A percentile compares a stretch with the other conserved stretches of the same genome.
Evolutionary conservation across 163 green algal species (phyloP).

Genomic region (Scenedesmus sp.): DNA sequence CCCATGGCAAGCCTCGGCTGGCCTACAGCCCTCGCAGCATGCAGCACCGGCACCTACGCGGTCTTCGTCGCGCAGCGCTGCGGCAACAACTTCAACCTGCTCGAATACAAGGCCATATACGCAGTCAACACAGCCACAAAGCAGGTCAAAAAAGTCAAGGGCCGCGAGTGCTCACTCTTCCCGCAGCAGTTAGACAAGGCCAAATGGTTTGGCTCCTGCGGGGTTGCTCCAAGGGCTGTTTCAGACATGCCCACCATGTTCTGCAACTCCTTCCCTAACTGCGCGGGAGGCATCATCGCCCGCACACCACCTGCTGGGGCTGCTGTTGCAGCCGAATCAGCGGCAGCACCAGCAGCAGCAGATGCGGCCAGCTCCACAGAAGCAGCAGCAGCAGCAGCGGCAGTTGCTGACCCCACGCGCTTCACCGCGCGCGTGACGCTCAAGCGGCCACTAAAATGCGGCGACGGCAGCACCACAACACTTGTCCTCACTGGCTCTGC

Average conservation of each 20-base stretch:
- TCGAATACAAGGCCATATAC: conserved; percentile 18
- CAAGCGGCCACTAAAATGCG: background rate
- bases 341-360: conserved; percentile 2
- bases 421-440: background rate
- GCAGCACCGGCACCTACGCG: background rate
- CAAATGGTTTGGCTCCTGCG: background rate
- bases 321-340: background rate
- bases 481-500: background rate
- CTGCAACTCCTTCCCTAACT: background rate
- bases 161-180: background rate
- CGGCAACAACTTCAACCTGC: background rate
- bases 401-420: background rate
- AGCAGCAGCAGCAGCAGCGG: conserved; percentile 32
- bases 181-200: background rate
- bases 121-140: background rate
- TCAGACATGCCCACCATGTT: background rate
- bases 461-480: background rate
- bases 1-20: background rate
- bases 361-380: background rate
- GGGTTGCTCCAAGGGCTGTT: background rate
- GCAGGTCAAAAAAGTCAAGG: background rate
- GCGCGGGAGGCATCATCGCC: background rate
- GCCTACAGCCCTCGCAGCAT: background rate
- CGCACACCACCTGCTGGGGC: background rate
- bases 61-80: conserved; percentile 4